Percentiles rank a stretch among this genome's conserved stretches.
Conservation (phyloP, 805 yeast genomes). For the Saturnispora sekii region DNA sequence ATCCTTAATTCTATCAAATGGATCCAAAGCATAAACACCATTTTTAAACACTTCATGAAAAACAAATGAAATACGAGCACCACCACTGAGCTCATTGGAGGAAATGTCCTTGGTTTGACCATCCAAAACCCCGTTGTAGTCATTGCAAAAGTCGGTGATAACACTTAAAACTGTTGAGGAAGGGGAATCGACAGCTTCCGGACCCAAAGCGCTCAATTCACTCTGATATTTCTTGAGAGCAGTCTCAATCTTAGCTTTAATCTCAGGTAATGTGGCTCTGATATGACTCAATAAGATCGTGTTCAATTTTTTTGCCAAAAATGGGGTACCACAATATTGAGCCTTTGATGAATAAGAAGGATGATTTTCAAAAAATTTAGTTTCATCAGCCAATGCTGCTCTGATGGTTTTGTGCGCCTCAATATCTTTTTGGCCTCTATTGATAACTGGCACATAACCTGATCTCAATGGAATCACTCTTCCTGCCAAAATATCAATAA, state of each 20-base stretch:
- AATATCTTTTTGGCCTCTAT: constrained; percentile 95
- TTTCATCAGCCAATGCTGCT: constrained; percentile 77
- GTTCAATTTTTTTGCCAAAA: constrained; percentile 84
- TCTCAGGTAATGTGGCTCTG: constrained; percentile 81
- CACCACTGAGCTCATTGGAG: constrained; percentile 88
- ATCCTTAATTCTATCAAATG: constrained; percentile 93
- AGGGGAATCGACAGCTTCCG: constrained; percentile 82
- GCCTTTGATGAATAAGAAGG: constrained; percentile 88
- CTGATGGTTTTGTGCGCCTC: constrained; percentile 80
- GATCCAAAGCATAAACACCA: constrained; percentile 87
- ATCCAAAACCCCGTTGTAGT: constrained; percentile 80
- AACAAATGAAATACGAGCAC: constrained; percentile 94
- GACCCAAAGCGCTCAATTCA: constrained; percentile 74
- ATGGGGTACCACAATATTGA: constrained; percentile 97
- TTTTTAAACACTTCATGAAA: constrained; percentile 93
- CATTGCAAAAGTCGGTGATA: constrained; percentile 88
- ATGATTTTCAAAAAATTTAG: constrained; percentile 74
- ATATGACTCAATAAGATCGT: constrained; percentile 84
- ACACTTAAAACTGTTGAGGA: constrained; percentile 81
- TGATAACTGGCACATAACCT: constrained; percentile 95
- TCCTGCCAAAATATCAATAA: constrained; percentile 89
- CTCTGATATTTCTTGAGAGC: constrained; percentile 76
- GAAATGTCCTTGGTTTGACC: constrained; percentile 90
- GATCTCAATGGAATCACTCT: constrained; percentile 90
- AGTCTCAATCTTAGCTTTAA: constrained; percentile 78